Conservation (phyloP, 2,329 filamentous ascomycete genomes). For the Aspergillus terreus region DNA sequence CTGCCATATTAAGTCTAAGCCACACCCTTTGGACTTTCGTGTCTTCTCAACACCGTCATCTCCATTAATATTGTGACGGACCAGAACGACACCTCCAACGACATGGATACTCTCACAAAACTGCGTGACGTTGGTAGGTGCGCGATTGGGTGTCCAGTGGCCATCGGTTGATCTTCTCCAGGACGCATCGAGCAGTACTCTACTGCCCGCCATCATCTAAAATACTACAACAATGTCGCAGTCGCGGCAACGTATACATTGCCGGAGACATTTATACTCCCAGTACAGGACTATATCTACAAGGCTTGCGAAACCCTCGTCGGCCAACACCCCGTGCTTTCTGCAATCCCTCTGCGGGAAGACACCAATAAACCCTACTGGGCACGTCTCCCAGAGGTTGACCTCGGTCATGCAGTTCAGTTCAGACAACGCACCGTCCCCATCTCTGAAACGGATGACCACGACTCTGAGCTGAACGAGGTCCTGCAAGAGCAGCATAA, state of each 20-base stretch:
- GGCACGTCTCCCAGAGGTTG: constrained; percentile 41
- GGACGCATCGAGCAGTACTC: constrained; percentile 45
- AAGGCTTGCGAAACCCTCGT: constrained; percentile 36
- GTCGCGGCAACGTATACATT: constrained; percentile 38
- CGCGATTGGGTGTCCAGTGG: neutral
- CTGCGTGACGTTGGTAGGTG: neutral
- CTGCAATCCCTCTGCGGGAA: constrained; percentile 41
- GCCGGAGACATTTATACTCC: constrained; percentile 19
- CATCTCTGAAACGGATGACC: constrained; percentile 15
- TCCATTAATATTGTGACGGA: too few relatives aligned
- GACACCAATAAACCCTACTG: constrained; percentile 41
- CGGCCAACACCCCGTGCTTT: constrained; percentile 40
- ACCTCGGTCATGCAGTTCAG: constrained; percentile 37
- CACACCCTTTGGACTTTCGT: neutral
- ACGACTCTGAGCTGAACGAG: constrained; percentile 40
- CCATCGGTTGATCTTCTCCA: constrained; percentile 14
- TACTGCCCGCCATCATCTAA: constrained; percentile 40
- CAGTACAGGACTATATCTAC: constrained; percentile 33
- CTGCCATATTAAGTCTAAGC: neutral
- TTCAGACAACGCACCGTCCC: constrained; percentile 27
- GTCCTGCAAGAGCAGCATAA: constrained; percentile 42
- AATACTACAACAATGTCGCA: constrained; percentile 44
- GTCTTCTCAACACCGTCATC: too few relatives aligned
- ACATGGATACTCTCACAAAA: neutral
- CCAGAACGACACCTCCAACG: neutral